Evolutionary conservation across 1,284 basidiomycete genomes (phyloP).

Genomic region (Ustilago cynodontis): DNA sequence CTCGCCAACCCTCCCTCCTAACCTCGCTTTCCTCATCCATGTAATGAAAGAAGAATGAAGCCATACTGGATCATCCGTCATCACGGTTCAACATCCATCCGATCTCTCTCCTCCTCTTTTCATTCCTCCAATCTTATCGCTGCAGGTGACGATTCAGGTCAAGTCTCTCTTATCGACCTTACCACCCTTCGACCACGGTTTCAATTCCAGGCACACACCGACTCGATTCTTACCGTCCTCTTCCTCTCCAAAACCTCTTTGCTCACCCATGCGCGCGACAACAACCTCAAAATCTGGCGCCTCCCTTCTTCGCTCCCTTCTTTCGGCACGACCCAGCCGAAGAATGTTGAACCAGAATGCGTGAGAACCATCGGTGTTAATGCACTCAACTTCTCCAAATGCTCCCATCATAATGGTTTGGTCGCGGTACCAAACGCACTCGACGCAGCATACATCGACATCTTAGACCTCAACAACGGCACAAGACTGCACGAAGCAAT

Average conservation of each 20-base stretch:
- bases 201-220: conserved; percentile 82
- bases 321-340: background rate
- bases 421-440: conserved; percentile 86
- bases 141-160: conserved; percentile 82
- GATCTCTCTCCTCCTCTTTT: conserved; percentile 75
- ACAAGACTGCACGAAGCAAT: conserved; percentile 83
- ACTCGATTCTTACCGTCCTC: conserved; percentile 80
- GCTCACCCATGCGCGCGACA: conserved; percentile 89
- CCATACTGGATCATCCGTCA: conserved; percentile 82
- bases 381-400: conserved; percentile 88
- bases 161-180: conserved; percentile 80
- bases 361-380: conserved; percentile 83
- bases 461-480: conserved; percentile 79
- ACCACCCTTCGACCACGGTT: conserved; percentile 78
- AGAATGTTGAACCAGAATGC: conserved; percentile 73
- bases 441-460: conserved; percentile 86
- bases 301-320: background rate
- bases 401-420: conserved; percentile 75
- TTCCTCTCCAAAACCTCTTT: conserved; percentile 77
- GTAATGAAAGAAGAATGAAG: conserved; percentile 14
- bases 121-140: conserved; percentile 77
- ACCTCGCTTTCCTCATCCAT: background rate
- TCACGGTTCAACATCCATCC: conserved; percentile 76
- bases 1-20: background rate
- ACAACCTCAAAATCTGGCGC: conserved; percentile 80